Evolutionary conservation across 768 basidiomycete species (phyloP).

Genomic region (Kwoniella sp.): DNA sequence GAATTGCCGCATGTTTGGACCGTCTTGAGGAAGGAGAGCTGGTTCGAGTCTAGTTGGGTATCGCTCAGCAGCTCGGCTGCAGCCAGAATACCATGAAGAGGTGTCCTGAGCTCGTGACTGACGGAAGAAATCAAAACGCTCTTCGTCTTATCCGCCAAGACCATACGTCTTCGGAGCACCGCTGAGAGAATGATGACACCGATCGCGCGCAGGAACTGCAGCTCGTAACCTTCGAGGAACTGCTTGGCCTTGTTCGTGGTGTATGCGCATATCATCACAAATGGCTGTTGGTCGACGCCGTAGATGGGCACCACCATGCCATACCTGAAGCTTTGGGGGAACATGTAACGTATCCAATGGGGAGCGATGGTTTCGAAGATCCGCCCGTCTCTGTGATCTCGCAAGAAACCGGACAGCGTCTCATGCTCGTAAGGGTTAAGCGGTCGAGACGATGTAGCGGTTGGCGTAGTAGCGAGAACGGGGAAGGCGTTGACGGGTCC

Average conservation of each 20-base stretch:
- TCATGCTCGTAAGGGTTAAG: conserved; percentile 73
- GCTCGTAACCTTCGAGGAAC: conserved; percentile 63
- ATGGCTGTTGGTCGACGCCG: conserved; percentile 88
- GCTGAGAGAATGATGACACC: conserved; percentile 92
- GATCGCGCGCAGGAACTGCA: conserved; percentile 89
- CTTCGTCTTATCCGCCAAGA: conserved; percentile 91
- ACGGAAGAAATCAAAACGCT: conserved; percentile 43
- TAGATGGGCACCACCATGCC: conserved; percentile 89
- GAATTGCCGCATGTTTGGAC: conserved; percentile 95
- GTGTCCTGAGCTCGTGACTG: conserved; percentile 62
- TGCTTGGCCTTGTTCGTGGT: conserved; percentile 76
- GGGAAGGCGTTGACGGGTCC: conserved; percentile 52
- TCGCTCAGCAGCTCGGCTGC: conserved; percentile 89
- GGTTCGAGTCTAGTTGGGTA: conserved; percentile 76
- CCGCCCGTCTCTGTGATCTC: conserved; percentile 78
- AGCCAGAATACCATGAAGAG: conserved; percentile 88
- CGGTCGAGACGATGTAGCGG: conserved; percentile 54
- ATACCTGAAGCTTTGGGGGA: conserved; percentile 80
- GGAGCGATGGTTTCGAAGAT: conserved; percentile 86
- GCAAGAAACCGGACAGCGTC: conserved; percentile 74
- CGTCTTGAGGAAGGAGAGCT: conserved; percentile 84
- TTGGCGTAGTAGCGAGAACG: conserved; percentile 46
- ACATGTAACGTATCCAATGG: conserved; percentile 74
- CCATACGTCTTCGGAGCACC: conserved; percentile 87
- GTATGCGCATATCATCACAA: conserved; percentile 86